A percentile compares a stretch with the other conserved stretches of the same genome.
These are phyloP conservation scores for Tolypocladium ophioglossoides DNA, from an alignment of 2,329 filamentous ascomycete species.

Conservation along the genomic window DNA sequence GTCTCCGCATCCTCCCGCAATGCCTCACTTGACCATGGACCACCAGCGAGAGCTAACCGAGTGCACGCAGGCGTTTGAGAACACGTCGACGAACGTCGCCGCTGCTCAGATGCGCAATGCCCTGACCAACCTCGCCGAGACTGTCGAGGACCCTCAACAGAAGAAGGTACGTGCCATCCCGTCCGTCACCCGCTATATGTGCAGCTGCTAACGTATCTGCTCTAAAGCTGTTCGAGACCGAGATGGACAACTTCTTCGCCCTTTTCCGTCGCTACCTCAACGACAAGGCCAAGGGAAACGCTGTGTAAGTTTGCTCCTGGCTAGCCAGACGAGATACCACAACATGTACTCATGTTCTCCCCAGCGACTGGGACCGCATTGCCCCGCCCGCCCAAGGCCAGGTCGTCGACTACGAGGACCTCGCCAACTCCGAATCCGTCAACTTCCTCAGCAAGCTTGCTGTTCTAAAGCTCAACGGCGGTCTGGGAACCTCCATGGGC, in stretches of 20 bases:
- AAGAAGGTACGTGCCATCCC: slow-evolving; percentile 59
- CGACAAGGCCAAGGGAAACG: slow-evolving; percentile 97
- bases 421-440: slow-evolving; percentile 82
- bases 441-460: slow-evolving; percentile 95
- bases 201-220: neutral
- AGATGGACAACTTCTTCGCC: slow-evolving; percentile 99
- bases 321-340: neutral
- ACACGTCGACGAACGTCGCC: slow-evolving; percentile 95
- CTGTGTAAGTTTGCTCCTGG: slow-evolving; percentile 44
- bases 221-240: slow-evolving; percentile 79
- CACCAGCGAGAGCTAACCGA: slow-evolving; percentile 13
- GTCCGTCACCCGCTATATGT: neutral
- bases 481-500: slow-evolving; percentile 98
- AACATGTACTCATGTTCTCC: slow-evolving; percentile 11
- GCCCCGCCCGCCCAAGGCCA: slow-evolving; percentile 85
- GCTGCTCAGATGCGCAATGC: slow-evolving; percentile 99
- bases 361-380: slow-evolving; percentile 92
- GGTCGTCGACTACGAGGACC: slow-evolving; percentile 88
- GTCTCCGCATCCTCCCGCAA: neutral
- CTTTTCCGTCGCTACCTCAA: slow-evolving; percentile 97
- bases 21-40: neutral
- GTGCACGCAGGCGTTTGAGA: slow-evolving; percentile 76
- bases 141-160: slow-evolving; percentile 68
- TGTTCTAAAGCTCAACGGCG: slow-evolving; percentile 98
- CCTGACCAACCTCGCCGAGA: slow-evolving; percentile 84